Evolutionary conservation across 495 filamentous ascomycete genomes (phyloP).

Genomic region (Penicillium bialowiezense): DNA sequence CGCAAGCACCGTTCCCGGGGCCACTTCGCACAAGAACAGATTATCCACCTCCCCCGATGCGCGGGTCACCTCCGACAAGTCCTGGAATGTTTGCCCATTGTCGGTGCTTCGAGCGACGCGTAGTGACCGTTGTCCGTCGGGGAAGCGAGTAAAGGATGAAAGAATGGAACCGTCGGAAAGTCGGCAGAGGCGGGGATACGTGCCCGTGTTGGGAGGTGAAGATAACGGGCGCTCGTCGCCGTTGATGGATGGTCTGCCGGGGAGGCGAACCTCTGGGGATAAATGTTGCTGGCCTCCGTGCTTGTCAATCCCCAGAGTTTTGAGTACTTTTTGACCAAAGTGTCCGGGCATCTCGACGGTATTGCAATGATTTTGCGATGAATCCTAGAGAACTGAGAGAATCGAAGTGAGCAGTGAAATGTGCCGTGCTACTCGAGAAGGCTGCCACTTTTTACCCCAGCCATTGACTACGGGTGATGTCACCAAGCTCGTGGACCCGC

Average conservation of each 20-base stretch:
- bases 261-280: slow-evolving; percentile 3
- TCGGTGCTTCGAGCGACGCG: slow-evolving; percentile 37
- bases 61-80: slow-evolving; percentile 37
- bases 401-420: not conserved
- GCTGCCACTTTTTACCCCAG: too few species aligned
- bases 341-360: slow-evolving; percentile 28
- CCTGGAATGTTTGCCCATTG: slow-evolving; percentile 31
- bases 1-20: slow-evolving; percentile 47
- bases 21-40: slow-evolving; percentile 52
- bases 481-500: too few species aligned
- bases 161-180: slow-evolving; percentile 40
- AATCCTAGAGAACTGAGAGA: not conserved
- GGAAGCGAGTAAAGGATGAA: slow-evolving; percentile 38
- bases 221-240: slow-evolving; percentile 39
- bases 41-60: slow-evolving; percentile 56
- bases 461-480: too few species aligned
- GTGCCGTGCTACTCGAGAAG: too few species aligned
- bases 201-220: slow-evolving; percentile 40
- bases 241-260: slow-evolving; percentile 26
- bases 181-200: slow-evolving; percentile 38
- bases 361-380: too few species aligned
- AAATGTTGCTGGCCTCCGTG: not conserved
- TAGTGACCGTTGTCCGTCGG: slow-evolving; percentile 27
- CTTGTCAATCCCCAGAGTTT: slow-evolving; percentile 20
- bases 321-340: slow-evolving; percentile 38